phyloP scores from a whole-genome alignment of 352 stramenopile genomes.

The Globisporangium iwayamae region DNA sequence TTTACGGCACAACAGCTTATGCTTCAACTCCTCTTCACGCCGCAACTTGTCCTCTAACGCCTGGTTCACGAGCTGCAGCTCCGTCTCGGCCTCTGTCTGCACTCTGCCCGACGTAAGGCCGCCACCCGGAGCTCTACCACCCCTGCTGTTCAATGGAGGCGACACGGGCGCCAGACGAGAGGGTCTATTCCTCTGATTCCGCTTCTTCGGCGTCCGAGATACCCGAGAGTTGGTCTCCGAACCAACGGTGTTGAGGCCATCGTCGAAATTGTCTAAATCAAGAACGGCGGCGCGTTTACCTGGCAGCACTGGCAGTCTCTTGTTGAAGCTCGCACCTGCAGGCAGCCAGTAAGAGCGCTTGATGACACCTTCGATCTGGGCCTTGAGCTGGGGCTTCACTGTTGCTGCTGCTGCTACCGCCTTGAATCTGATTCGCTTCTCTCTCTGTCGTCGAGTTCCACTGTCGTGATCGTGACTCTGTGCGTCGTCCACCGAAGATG shows the following conservation, averaged over 20 bases:
- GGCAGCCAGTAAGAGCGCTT: conserved; percentile 78
- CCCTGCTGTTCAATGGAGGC: background rate
- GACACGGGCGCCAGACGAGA: conserved; percentile 35
- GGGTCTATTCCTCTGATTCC: conserved; percentile 41
- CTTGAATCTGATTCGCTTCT: background rate
- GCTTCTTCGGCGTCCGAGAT: conserved; percentile 37
- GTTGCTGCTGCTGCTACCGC: background rate
- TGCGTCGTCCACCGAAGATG: background rate
- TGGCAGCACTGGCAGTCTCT: conserved; percentile 36
- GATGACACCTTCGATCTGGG: conserved; percentile 12
- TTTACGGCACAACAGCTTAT: conserved; percentile 36
- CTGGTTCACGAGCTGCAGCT: conserved; percentile 5
- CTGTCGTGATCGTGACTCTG: background rate
- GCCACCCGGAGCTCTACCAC: background rate
- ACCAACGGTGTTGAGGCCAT: conserved; percentile 7
- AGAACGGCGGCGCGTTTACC: conserved; percentile 2
- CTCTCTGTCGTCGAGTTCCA: background rate
- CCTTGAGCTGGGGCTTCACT: background rate
- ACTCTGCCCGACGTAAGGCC: background rate
- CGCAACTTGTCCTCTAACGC: conserved; percentile 24
- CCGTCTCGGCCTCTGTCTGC: conserved; percentile 6
- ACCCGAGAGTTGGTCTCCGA: conserved; percentile 16
- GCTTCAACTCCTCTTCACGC: conserved; percentile 46
- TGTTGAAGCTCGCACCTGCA: conserved; percentile 41
- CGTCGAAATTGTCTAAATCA: conserved; percentile 4